Evolutionary conservation across 2,329 filamentous ascomycete species (phyloP).

Genomic region (Xylaria arbuscula): DNA sequence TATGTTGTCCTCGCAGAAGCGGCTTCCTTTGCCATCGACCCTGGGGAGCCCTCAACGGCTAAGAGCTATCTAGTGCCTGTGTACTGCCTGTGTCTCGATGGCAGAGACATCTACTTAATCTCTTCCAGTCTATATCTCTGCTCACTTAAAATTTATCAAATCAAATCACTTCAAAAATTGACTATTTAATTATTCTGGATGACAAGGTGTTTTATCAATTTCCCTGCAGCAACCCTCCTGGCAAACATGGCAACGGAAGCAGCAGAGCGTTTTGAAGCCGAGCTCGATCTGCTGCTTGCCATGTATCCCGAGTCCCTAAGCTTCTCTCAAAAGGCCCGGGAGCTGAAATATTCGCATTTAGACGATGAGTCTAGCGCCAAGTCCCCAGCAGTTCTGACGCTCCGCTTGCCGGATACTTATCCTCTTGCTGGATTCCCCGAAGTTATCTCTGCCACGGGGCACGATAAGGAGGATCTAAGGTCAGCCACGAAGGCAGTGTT

Average conservation of each 20-base stretch:
- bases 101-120: not conserved
- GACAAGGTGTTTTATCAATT: not conserved
- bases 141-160: not conserved
- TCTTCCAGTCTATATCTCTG: too few species aligned
- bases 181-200: not conserved
- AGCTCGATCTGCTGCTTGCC: constrained; percentile 32
- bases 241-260: constrained; percentile 31
- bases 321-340: constrained; percentile 36
- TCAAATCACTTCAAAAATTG: not conserved
- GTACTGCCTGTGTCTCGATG: too few species aligned
- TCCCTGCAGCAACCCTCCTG: not conserved
- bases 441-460: constrained; percentile 37
- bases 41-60: too few species aligned
- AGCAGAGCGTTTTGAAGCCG: constrained; percentile 30
- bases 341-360: constrained; percentile 37
- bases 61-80: too few species aligned
- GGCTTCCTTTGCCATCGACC: too few species aligned
- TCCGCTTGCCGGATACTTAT: constrained; percentile 41
- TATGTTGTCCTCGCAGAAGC: too few species aligned
- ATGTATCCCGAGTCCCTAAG: constrained; percentile 42
- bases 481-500: constrained; percentile 34
- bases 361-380: not conserved
- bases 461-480: constrained; percentile 38
- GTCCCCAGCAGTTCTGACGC: constrained; percentile 28
- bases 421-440: constrained; percentile 36